Evolutionary conservation across 225 moss, liverwort and hornwort species (phyloP).

Genomic region (Rhytidiadelphus loreus): DNA sequence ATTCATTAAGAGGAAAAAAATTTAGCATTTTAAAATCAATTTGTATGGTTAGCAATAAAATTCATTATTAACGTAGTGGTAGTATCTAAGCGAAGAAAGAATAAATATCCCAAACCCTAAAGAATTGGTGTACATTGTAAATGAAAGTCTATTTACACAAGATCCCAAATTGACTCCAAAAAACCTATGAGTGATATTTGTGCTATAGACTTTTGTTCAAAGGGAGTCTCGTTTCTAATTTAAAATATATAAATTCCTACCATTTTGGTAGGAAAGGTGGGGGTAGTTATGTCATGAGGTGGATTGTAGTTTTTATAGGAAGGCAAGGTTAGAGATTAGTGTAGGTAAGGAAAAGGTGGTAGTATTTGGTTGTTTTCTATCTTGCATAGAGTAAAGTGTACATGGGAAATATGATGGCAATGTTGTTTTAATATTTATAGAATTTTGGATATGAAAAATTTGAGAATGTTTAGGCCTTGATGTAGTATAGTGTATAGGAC

Average conservation of each 20-base stretch:
- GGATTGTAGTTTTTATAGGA: neutral
- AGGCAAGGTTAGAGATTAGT: fast-evolving
- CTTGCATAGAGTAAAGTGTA: neutral
- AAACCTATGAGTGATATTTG: neutral
- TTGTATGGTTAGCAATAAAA: fast-evolving
- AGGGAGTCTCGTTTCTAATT: neutral
- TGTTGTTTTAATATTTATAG: neutral
- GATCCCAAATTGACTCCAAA: fast-evolving
- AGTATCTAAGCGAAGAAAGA: fast-evolving
- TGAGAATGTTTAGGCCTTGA: neutral
- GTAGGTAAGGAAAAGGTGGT: neutral
- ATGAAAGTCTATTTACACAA: neutral
- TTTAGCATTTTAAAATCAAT: neutral
- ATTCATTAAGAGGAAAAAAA: fast-evolving
- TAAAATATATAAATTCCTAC: too few species aligned
- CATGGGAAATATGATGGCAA: too few species aligned
- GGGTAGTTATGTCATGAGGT: fast-evolving
- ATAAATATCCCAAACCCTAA: fast-evolving
- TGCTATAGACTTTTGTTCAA: neutral
- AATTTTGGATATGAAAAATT: neutral
- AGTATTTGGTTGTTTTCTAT: neutral
- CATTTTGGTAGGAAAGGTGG: neutral
- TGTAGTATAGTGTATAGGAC: fast-evolving
- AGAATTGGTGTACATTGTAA: too few species aligned
- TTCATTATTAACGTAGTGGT: neutral